These are phyloP conservation scores for Scheffersomyces spartinae DNA, from an alignment of 805 yeast species.

Conservation along the genomic window DNA sequence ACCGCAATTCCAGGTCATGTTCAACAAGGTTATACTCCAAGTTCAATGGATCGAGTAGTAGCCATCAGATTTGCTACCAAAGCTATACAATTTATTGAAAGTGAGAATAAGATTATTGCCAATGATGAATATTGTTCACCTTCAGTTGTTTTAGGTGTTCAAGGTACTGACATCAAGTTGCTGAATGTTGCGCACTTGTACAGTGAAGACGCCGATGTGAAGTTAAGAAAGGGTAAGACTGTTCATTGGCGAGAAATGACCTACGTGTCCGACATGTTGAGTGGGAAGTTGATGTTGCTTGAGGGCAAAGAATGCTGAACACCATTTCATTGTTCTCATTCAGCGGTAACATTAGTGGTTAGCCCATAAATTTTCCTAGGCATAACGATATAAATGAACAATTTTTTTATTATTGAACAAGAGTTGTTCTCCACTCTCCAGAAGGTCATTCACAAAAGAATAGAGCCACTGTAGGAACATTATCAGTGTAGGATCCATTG, in stretches of 20 bases:
- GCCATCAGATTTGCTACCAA: slow-evolving; percentile 86
- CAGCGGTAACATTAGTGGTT: too few species aligned
- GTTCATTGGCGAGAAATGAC: slow-evolving; percentile 60
- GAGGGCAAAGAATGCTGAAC: too few species aligned
- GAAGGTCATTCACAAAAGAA: too few species aligned
- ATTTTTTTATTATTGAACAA: too few species aligned
- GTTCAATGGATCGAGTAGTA: slow-evolving; percentile 85
- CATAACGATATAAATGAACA: too few species aligned
- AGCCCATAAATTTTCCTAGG: too few species aligned
- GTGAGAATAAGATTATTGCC: not conserved
- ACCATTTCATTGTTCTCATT: too few species aligned
- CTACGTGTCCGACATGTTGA: slow-evolving; percentile 53
- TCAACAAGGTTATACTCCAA: slow-evolving; percentile 94
- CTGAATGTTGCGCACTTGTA: slow-evolving; percentile 46
- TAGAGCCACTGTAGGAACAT: too few species aligned
- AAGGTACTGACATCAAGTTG: slow-evolving; percentile 53
- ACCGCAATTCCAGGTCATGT: slow-evolving; percentile 97
- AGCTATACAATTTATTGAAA: slow-evolving; percentile 79
- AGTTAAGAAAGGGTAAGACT: slow-evolving; percentile 52
- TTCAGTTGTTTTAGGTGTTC: slow-evolving; percentile 60
- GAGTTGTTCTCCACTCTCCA: too few species aligned
- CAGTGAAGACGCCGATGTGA: slow-evolving; percentile 47
- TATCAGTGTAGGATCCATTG: too few species aligned
- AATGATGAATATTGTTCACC: slow-evolving; percentile 20
- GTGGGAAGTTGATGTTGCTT: slow-evolving; percentile 55